Percentiles rank a stretch among this genome's conserved stretches.
These are phyloP conservation scores for Paecilomyces fulvus DNA, from an alignment of 2,329 filamentous ascomycete genomes.

Conservation along the genomic window DNA sequence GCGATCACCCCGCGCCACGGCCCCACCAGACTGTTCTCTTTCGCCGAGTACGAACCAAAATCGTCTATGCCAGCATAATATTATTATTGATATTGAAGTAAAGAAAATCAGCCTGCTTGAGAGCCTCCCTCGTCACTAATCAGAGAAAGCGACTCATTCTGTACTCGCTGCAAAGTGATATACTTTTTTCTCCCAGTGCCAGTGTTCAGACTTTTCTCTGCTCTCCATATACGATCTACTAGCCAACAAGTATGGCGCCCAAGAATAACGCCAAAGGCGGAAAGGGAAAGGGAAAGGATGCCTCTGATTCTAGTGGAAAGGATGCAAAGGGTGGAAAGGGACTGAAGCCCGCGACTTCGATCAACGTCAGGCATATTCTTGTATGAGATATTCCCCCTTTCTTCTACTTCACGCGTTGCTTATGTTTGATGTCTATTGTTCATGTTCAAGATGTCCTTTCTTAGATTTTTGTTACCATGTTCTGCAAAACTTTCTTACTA, in stretches of 20 bases:
- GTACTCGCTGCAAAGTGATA: too few relatives aligned
- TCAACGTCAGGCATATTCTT: slow-evolving; percentile 58
- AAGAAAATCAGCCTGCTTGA: not conserved
- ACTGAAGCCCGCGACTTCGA: slow-evolving; percentile 52
- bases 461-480: too few relatives aligned
- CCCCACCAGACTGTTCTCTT: not conserved
- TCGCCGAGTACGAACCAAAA: not conserved
- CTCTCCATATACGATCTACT: not conserved
- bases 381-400: slow-evolving; percentile 22
- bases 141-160: too few relatives aligned
- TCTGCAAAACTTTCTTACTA: too few relatives aligned
- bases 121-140: too few relatives aligned
- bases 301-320: slow-evolving; percentile 22
- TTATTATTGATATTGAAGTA: not conserved
- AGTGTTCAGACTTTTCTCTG: not conserved
- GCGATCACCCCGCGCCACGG: not conserved
- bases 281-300: slow-evolving; percentile 35
- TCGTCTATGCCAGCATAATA: not conserved
- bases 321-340: slow-evolving; percentile 31
- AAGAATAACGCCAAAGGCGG: slow-evolving; percentile 35
- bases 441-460: too few relatives aligned
- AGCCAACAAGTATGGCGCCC: slow-evolving; percentile 25
- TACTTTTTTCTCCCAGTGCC: too few relatives aligned
- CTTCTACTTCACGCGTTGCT: slow-evolving; percentile 1
- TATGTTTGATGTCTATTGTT: not conserved